These are phyloP conservation scores for Apodospora peruviana DNA, from an alignment of 495 filamentous ascomycete species.

Conservation along the genomic window DNA sequence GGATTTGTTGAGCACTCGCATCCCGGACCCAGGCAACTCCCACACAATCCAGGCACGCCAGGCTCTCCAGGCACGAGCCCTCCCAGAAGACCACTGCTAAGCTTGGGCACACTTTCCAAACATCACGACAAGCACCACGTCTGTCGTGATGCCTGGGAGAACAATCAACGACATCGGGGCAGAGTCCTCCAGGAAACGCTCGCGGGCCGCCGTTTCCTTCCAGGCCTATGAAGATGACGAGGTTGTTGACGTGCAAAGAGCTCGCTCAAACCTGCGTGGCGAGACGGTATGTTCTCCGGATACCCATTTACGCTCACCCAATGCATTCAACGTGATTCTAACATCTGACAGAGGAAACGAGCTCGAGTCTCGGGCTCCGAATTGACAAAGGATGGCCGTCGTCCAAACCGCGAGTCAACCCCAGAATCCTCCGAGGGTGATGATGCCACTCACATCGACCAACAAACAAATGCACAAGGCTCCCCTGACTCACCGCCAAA, in stretches of 20 bases:
- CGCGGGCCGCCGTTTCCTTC: conserved; percentile 23
- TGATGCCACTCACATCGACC: neutral
- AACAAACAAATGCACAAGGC: neutral
- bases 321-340: neutral
- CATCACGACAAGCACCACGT: no score
- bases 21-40: no score
- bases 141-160: conserved; percentile 16
- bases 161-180: conserved; percentile 11
- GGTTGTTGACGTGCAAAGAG: conserved; percentile 37
- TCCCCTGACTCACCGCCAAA: conserved; percentile 28
- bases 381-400: conserved; percentile 15
- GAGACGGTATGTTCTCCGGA: conserved; percentile 33
- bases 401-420: conserved; percentile 16
- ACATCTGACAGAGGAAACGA: conserved; percentile 35
- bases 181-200: conserved; percentile 25
- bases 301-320: neutral
- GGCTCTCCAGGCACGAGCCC: no score
- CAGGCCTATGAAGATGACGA: conserved; percentile 36
- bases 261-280: conserved; percentile 38
- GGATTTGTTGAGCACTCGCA: no score
- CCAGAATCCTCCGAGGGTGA: neutral
- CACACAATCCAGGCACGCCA: no score
- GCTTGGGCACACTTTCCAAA: no score
- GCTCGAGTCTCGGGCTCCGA: conserved; percentile 31
- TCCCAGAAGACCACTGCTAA: no score